Evolutionary conservation across 495 filamentous ascomycete genomes (phyloP).

Genomic region (Penicillium herquei): DNA sequence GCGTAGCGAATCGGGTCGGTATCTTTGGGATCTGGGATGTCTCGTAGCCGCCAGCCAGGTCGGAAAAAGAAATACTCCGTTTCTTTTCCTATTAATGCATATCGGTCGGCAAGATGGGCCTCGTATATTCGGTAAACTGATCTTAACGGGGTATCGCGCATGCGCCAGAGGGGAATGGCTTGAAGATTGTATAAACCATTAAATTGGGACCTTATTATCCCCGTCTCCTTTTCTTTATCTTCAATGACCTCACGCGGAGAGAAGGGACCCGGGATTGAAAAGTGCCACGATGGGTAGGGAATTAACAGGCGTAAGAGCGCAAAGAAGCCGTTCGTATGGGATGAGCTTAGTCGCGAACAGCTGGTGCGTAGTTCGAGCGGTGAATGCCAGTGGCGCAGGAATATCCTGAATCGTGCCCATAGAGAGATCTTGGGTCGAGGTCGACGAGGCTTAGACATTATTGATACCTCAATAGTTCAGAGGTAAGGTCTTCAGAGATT

Average conservation of each 20-base stretch:
- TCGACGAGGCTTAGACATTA: neutral
- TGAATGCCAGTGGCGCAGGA: constrained; percentile 20
- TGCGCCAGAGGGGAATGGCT: constrained; percentile 33
- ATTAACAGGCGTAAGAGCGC: constrained; percentile 24
- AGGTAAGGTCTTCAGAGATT: too few relatives aligned
- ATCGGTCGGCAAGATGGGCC: constrained; percentile 22
- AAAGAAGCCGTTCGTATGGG: constrained; percentile 22
- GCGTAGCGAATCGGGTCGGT: constrained; percentile 37
- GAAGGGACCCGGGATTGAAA: constrained; percentile 20
- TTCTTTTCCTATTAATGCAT: constrained; percentile 28
- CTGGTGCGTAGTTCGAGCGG: constrained; percentile 27
- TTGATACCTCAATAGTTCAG: too few relatives aligned
- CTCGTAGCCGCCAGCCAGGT: constrained; percentile 22
- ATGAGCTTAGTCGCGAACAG: constrained; percentile 21
- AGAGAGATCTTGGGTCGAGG: neutral
- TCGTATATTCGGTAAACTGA: constrained; percentile 43
- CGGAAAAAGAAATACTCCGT: constrained; percentile 40
- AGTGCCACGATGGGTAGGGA: constrained; percentile 27
- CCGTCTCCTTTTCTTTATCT: constrained; percentile 10
- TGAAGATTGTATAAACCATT: constrained; percentile 18
- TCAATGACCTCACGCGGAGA: constrained; percentile 9
- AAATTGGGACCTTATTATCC: constrained; percentile 21
- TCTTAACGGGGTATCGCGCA: constrained; percentile 37
- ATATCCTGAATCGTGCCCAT: constrained; percentile 23
- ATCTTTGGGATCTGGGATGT: constrained; percentile 37